Evolutionary conservation across 169 alveolate genomes (phyloP), one percentile per base, ranked within the genome.

Genomic region (Cryptosporidium andersoni): DNA sequence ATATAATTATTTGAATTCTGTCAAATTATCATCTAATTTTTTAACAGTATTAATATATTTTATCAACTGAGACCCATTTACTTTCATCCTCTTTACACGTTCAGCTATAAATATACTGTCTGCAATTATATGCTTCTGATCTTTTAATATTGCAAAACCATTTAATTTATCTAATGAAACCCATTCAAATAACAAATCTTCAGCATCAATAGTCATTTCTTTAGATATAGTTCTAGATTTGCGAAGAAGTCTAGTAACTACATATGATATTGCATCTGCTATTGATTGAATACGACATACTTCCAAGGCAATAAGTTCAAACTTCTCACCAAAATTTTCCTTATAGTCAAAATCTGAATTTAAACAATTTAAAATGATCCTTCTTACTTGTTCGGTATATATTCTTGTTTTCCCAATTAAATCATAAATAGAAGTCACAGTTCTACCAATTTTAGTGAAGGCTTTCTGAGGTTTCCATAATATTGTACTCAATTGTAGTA

Each of bases 261-360:
- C 85, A 11, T 16, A 42, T 5, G 85, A 74, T 45, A 74, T 74
- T 2, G 85, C 85, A 39, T 74, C 85, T 8, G 85, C 60, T 25
- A 74, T 74, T 1, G 85, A 74, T 14, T 74, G 85, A 5, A 74
- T 74, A 40, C 85, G 66, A 3, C 85, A 74, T 45, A 74, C 60
- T 63, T 74, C 85, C n/a, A 60, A 45, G 6, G 42, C 8, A 2
- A 74, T 39, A 2, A 74, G 16, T 5, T 74, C 85, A 9, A 45
- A 53, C 39, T 60, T 4, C 4, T 60, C 43, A 55, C 8, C 45
- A 39, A 63, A 45, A 34, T 45, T 37, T 25, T 25, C 25, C 0
- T 25, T 25, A 37, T 39, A 14, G 2, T 74, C 74, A 8, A 16
- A 6, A 25, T 14, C 12, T 53, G 85, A 64, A 37, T 45, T 43